Evolutionary conservation across 192 early-diverging fungal species (phyloP).

Genomic region (Backusella macrospora): DNA sequence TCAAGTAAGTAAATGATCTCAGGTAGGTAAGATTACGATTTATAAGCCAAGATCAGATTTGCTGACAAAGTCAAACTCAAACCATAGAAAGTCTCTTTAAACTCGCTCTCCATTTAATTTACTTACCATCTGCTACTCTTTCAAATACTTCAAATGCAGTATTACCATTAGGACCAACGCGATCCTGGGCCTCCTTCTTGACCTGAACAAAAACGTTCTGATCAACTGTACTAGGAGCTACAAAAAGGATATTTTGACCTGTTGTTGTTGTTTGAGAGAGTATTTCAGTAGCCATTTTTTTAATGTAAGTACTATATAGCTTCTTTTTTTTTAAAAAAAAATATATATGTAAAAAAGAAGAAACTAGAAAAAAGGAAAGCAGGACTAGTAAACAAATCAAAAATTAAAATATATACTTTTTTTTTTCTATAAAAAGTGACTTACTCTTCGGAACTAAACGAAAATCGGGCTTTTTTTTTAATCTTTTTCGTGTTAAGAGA

Average conservation of each 20-base stretch:
- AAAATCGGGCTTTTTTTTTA: not conserved
- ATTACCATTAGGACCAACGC: slow-evolving; percentile 54
- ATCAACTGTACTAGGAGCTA: slow-evolving; percentile 47
- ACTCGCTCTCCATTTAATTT: not conserved
- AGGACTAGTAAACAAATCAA: slow-evolving; percentile 1
- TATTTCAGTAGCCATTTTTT: slow-evolving; percentile 10
- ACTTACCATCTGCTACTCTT: slow-evolving; percentile 62
- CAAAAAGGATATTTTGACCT: slow-evolving; percentile 51
- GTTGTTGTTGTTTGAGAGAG: slow-evolving; percentile 15
- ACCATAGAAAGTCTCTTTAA: slow-evolving; percentile 36
- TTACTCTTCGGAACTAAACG: not conserved
- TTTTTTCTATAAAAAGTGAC: not conserved
- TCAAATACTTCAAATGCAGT: slow-evolving; percentile 89
- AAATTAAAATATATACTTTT: slow-evolving; percentile 9
- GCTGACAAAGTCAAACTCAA: not conserved
- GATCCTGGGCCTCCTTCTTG: slow-evolving; percentile 43
- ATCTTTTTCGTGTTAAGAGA: not conserved
- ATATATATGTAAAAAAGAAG: too few relatives aligned
- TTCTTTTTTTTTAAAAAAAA: not conserved
- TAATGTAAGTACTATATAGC: not conserved
- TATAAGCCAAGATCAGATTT: not conserved
- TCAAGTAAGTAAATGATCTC: not conserved
- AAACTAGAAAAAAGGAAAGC: too few relatives aligned
- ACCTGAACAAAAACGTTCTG: slow-evolving; percentile 46
- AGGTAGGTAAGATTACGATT: not conserved